Evolutionary conservation across 306 rosid species (phyloP).

Genomic region (Alnus glutinosa): DNA sequence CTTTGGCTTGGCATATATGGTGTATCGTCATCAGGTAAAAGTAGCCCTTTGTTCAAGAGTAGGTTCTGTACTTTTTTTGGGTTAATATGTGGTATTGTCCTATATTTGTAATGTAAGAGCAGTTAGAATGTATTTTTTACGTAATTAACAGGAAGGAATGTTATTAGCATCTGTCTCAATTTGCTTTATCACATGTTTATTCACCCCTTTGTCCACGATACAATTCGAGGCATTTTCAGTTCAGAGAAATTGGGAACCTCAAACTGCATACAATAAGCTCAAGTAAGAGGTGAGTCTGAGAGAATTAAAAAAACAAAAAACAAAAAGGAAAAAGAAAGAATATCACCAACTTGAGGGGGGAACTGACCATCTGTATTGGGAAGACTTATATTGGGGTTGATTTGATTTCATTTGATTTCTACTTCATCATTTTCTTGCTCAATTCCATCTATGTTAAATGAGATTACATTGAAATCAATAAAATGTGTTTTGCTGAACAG

Average conservation of each 20-base stretch:
- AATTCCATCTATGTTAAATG: too few relatives aligned
- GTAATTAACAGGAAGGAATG: not conserved
- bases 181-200: not conserved
- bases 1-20: slow-evolving; percentile 79
- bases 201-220: not conserved
- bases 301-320: too few relatives aligned
- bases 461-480: too few relatives aligned
- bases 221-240: not conserved
- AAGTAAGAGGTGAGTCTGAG: not conserved
- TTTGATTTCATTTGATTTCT: not conserved
- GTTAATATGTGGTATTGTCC: not conserved
- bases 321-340: too few relatives aligned
- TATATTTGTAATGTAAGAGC: not conserved
- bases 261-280: not conserved
- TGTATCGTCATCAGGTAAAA: slow-evolving; percentile 95
- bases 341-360: too few relatives aligned
- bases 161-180: not conserved
- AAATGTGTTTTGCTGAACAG: too few relatives aligned
- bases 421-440: not conserved
- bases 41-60: not conserved
- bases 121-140: not conserved
- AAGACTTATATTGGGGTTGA: not conserved
- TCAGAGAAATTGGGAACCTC: not conserved
- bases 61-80: slow-evolving; percentile 1
- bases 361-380: too few relatives aligned